Conservation (phyloP, 2,329 filamentous ascomycete species). For the Penicillium occitanis region DNA sequence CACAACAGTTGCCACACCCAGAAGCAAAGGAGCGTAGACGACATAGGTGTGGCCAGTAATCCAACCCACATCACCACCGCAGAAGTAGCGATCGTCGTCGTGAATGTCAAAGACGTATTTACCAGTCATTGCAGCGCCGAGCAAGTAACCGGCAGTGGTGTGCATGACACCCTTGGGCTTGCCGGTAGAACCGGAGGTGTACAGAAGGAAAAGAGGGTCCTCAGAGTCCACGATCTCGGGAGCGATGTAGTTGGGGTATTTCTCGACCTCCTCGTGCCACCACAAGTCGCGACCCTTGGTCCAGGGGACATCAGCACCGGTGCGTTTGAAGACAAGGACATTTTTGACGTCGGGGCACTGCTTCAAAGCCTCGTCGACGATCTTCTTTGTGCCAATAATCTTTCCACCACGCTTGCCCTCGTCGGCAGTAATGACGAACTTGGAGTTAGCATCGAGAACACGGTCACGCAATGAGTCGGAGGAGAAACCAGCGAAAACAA, state of each 20-base stretch:
- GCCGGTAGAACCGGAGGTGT: slow-evolving; percentile 95
- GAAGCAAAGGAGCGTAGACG: slow-evolving; percentile 88
- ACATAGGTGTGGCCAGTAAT: slow-evolving; percentile 99
- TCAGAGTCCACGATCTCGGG: slow-evolving; percentile 89
- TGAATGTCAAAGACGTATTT: slow-evolving; percentile 99
- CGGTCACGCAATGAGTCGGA: slow-evolving; percentile 94
- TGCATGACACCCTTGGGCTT: slow-evolving; percentile 99
- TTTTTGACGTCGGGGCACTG: slow-evolving; percentile 86
- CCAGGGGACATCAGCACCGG: slow-evolving; percentile 88
- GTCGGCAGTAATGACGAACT: slow-evolving; percentile 93
- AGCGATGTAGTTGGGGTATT: slow-evolving; percentile 89
- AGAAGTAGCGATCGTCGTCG: slow-evolving; percentile 91
- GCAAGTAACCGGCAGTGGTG: slow-evolving; percentile 90
- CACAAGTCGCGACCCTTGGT: slow-evolving; percentile 85
- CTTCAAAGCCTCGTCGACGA: slow-evolving; percentile 95
- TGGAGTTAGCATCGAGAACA: slow-evolving; percentile 85
- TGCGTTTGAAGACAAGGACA: slow-evolving; percentile 92
- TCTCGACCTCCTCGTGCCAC: slow-evolving; percentile 99
- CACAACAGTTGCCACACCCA: slow-evolving; percentile 91
- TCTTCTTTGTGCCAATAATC: slow-evolving; percentile 96
- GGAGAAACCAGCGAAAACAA: slow-evolving; percentile 97
- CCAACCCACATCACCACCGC: slow-evolving; percentile 97
- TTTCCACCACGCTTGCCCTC: slow-evolving; percentile 98
- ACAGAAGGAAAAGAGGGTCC: slow-evolving; percentile 94
- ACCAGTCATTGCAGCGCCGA: slow-evolving; percentile 88